Percentiles rank a stretch among this genome's conserved stretches.
Conservation (phyloP, 352 stramenopile genomes). For the Globisporangium emineosum region DNA sequence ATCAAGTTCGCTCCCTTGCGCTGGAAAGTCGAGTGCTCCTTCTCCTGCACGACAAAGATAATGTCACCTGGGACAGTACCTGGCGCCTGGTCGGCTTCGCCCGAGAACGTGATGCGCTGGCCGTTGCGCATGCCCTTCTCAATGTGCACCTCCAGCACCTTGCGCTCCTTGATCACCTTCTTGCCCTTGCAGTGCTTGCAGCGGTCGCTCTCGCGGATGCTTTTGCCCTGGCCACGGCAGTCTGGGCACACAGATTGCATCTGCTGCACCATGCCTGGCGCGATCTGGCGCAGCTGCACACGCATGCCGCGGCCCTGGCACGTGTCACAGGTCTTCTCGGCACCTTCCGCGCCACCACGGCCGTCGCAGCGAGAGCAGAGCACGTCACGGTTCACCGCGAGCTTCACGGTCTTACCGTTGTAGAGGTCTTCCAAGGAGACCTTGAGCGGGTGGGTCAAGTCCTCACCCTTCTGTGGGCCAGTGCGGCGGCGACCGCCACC, state of each 20-base stretch:
- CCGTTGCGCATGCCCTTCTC: slow-evolving; percentile 98
- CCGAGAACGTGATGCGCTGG: slow-evolving; percentile 96
- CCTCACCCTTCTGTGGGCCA: slow-evolving; percentile 94
- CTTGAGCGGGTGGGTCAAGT: slow-evolving; percentile 94
- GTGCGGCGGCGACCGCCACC: slow-evolving; percentile 50
- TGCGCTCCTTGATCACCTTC: slow-evolving; percentile 96
- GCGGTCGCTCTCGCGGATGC: slow-evolving; percentile 92
- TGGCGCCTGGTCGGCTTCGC: slow-evolving; percentile 95
- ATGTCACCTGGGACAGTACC: slow-evolving; percentile 92
- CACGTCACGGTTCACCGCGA: slow-evolving; percentile 96
- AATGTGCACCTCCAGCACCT: slow-evolving; percentile 98
- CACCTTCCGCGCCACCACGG: slow-evolving; percentile 90
- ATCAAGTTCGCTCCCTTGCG: slow-evolving; percentile 96
- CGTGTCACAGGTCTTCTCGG: slow-evolving; percentile 90
- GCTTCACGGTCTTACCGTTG: slow-evolving; percentile 98
- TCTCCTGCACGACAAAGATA: slow-evolving; percentile 98
- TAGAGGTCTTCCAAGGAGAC: slow-evolving; percentile 99
- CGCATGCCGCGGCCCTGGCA: slow-evolving; percentile 95
- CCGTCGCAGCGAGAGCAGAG: slow-evolving; percentile 87
- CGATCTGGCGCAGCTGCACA: slow-evolving; percentile 96
- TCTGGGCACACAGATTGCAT: slow-evolving; percentile 93
- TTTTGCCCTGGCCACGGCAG: slow-evolving; percentile 94
- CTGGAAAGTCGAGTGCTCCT: slow-evolving; percentile 95
- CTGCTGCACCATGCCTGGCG: slow-evolving; percentile 98
- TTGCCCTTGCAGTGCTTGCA: slow-evolving; percentile 92